phyloP scores from a whole-genome alignment of 2,329 filamentous ascomycete species.

The Botrytis fragariae region DNA sequence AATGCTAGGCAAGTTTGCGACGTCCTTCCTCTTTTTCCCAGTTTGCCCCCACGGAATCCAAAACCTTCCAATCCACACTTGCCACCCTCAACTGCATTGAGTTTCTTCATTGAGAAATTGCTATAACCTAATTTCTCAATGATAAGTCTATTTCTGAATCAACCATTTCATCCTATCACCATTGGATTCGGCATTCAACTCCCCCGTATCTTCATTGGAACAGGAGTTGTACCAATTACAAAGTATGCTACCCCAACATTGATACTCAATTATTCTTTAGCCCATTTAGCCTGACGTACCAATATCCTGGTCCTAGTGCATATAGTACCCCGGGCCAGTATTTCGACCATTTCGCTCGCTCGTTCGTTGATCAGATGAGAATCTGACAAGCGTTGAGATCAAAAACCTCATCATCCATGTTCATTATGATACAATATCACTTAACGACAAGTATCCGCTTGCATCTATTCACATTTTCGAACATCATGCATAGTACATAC shows the following conservation, averaged over 20 bases:
- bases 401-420: neutral
- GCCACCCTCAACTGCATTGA: neutral
- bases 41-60: neutral
- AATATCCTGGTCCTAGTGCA: neutral
- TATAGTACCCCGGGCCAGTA: neutral
- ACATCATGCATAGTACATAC: neutral
- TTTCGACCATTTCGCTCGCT: neutral
- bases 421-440: slow-evolving; percentile 1
- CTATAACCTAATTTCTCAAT: neutral
- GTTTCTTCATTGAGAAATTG: neutral
- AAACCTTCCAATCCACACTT: neutral
- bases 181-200: neutral
- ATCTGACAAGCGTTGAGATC: neutral
- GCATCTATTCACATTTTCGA: neutral
- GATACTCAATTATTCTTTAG: neutral
- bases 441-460: neutral
- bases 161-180: neutral
- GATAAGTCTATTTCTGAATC: neutral
- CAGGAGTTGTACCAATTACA: neutral
- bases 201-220: neutral
- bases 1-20: neutral
- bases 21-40: neutral
- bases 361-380: neutral
- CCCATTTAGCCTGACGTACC: neutral
- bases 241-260: neutral